Conservation (phyloP, 768 basidiomycete genomes). For the Chalciporus chontae region DNA sequence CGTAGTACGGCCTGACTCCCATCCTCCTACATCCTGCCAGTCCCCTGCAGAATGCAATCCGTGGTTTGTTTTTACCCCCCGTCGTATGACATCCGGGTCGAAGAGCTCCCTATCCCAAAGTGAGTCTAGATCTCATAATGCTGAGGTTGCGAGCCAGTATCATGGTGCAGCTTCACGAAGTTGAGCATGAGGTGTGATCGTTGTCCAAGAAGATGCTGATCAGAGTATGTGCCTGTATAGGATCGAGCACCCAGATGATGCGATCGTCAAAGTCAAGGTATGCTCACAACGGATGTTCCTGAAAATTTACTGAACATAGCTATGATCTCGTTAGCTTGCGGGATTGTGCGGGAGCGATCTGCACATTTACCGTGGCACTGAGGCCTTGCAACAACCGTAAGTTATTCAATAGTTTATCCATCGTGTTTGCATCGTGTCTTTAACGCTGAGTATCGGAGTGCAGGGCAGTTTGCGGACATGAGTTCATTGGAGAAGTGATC, state of each 20-base stretch:
- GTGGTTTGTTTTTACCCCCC: conserved; percentile 62
- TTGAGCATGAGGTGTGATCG: too few species aligned
- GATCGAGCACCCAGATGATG: conserved; percentile 72
- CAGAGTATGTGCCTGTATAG: conserved; percentile 31
- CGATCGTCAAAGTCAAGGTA: conserved; percentile 71
- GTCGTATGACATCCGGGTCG: conserved; percentile 68
- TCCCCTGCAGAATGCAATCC: conserved; percentile 14
- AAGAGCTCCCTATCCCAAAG: conserved; percentile 53
- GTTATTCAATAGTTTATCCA: conserved; percentile 18
- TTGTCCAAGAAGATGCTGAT: neutral
- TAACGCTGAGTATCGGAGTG: neutral
- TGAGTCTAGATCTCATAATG: conserved; percentile 30
- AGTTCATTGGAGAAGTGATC: conserved; percentile 72
- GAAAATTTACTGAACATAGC: neutral
- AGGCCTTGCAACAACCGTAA: conserved; percentile 49
- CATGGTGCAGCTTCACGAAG: neutral
- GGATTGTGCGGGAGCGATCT: conserved; percentile 75
- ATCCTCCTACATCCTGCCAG: neutral
- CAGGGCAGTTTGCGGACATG: conserved; percentile 71
- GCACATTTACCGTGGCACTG: conserved; percentile 70
- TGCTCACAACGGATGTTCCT: conserved; percentile 7
- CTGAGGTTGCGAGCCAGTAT: neutral
- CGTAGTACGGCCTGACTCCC: too few species aligned
- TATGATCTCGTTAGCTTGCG: conserved; percentile 44
- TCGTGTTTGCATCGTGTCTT: neutral